Evolutionary conservation across 345 rosid genomes (phyloP), one percentile per base, ranked within the genome.

Genomic region (Eutrema yunnanense): DNA sequence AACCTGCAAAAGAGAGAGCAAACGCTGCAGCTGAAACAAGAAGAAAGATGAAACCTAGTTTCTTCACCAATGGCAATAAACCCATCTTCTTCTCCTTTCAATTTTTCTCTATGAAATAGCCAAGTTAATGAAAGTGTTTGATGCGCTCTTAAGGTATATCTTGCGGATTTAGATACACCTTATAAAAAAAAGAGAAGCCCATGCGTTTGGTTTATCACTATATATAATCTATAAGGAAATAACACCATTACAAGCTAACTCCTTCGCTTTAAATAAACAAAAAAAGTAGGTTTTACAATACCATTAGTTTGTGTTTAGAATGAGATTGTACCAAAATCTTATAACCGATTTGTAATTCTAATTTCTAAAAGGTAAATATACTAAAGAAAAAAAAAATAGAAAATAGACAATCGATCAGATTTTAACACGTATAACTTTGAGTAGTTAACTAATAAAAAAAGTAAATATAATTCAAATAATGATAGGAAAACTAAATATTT

Each of bases 1-100:
- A 67, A 84, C 90, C 90, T 82, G 85, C 86, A 69, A 63, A 75
- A 63, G 82, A 81, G 70, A 81, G 62, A 36, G 87, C 78, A 5
- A 82, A 52, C 13, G 78, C 68, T 48, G 86, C 68, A 27, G 84
- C 80, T 50, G 83, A 84, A 68, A 79, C 34, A 51, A 88, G 84
- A 53, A 88, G 86, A 75, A 83, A 82, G 79, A 86, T 72, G 60
- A 86, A 71, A 72, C 66, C 51, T 30, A 70, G 60, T 65, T 82
- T 86, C 78, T 72, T 82, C 68, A 73, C 4, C 22, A 80, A 54
- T 62, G 74, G 76, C 67, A 73, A 38, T 48, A 78, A 69, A 50
- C 71, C 64, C 89, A 84, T 81, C 14, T 73, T 67, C 36, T 70
- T 58, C 16, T 65, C 34, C 61, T 75, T 36, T 5, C 5, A 10